Conservation (phyloP, 2,329 filamentous ascomycete genomes). For the Diaporthe australafricana region DNA sequence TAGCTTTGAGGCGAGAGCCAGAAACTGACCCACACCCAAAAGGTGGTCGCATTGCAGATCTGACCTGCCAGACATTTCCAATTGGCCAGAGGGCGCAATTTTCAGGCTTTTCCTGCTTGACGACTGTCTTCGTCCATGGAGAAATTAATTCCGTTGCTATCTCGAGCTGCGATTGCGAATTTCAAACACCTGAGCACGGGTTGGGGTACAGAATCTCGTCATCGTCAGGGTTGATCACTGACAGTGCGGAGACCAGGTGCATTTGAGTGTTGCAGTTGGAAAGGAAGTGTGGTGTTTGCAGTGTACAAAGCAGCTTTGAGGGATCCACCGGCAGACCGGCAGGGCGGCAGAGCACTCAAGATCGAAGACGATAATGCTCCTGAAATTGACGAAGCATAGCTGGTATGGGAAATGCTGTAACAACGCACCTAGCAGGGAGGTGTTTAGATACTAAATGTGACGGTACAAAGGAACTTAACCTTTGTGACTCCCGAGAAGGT, state of each 20-base stretch:
- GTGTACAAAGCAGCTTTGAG: no score
- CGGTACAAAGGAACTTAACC: no score
- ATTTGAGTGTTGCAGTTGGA: no score
- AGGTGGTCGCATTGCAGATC: conserved; percentile 2
- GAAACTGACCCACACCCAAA: neutral
- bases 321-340: no score
- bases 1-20: conserved; percentile 27
- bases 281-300: no score
- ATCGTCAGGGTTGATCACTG: no score
- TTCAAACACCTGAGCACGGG: neutral
- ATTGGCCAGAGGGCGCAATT: neutral
- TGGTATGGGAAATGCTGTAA: no score
- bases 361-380: no score
- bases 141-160: neutral
- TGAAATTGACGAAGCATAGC: no score
- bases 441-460: no score
- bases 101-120: neutral
- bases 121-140: neutral
- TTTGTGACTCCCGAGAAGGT: neutral
- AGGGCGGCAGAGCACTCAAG: no score
- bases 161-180: neutral
- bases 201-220: neutral
- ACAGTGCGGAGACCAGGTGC: neutral
- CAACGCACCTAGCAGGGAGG: no score
- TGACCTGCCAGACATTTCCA: conserved; percentile 6